These are phyloP conservation scores for Neonectria hederae DNA, from an alignment of 2,329 filamentous ascomycete genomes.

Conservation along the genomic window DNA sequence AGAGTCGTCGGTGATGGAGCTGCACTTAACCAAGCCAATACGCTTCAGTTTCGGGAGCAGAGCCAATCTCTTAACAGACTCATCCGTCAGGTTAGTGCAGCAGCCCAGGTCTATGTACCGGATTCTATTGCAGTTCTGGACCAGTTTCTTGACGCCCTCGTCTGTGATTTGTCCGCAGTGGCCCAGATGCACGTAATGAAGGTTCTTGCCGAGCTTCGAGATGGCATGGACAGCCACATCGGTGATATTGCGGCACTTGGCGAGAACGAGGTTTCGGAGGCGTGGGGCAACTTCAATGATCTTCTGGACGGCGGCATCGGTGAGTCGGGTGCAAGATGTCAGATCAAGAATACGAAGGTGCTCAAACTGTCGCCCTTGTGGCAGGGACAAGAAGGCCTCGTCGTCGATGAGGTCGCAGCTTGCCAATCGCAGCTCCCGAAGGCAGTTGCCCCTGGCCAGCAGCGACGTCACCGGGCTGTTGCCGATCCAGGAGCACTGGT, in stretches of 20 bases:
- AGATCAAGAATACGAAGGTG: constrained; percentile 92
- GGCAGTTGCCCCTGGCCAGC: constrained; percentile 77
- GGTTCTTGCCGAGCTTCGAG: constrained; percentile 88
- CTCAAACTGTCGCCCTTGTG: constrained; percentile 76
- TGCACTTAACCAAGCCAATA: constrained; percentile 95
- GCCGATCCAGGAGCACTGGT: constrained; percentile 82
- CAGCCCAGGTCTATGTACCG: constrained; percentile 98
- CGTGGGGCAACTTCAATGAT: constrained; percentile 89
- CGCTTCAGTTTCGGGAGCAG: constrained; percentile 91
- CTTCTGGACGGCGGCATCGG: constrained; percentile 86
- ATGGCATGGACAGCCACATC: constrained; percentile 89
- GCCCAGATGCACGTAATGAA: constrained; percentile 95
- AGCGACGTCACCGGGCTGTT: constrained; percentile 86
- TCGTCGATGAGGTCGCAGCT: constrained; percentile 88
- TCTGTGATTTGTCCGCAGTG: constrained; percentile 95
- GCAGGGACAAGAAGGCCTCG: constrained; percentile 84
- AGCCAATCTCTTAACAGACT: constrained; percentile 84
- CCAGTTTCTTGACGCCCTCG: constrained; percentile 82
- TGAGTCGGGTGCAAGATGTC: constrained; percentile 85
- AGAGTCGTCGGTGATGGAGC: constrained; percentile 87
- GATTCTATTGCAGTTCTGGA: constrained; percentile 89
- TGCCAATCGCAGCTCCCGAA: constrained; percentile 90
- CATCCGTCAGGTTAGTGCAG: constrained; percentile 87
- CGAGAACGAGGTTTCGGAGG: constrained; percentile 89
- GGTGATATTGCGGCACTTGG: constrained; percentile 93